phyloP scores from a whole-genome alignment of 2,329 filamentous ascomycete species.

The Aciculosporium take region DNA sequence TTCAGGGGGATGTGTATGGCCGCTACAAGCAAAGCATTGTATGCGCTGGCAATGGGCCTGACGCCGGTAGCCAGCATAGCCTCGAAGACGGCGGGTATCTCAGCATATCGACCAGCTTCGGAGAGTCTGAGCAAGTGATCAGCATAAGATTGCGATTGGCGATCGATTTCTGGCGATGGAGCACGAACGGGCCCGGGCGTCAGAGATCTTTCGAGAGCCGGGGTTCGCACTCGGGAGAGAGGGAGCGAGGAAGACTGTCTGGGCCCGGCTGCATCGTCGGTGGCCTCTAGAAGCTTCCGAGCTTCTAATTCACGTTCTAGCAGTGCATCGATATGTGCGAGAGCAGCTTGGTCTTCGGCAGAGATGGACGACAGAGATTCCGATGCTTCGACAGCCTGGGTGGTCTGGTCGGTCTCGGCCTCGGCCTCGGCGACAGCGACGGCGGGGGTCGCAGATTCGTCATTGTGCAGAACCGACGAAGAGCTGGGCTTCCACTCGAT shows the following conservation, averaged over 20 bases:
- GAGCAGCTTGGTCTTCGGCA: constrained; percentile 39
- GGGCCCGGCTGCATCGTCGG: constrained; percentile 24
- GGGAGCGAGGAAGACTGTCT: constrained; percentile 25
- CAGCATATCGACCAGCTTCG: constrained; percentile 57
- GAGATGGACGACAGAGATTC: constrained; percentile 25
- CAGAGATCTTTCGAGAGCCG: constrained; percentile 24
- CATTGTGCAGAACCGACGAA: constrained; percentile 43
- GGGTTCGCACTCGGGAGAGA: constrained; percentile 27
- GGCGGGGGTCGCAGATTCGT: constrained; percentile 30
- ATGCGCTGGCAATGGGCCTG: constrained; percentile 69
- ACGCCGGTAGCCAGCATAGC: constrained; percentile 72
- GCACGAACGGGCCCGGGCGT: constrained; percentile 37
- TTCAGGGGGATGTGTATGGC: constrained; percentile 70
- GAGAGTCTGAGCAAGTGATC: constrained; percentile 65
- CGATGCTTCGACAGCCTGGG: constrained; percentile 20
- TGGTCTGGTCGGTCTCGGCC: constrained; percentile 20
- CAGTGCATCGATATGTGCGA: constrained; percentile 75
- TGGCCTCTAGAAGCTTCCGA: constrained; percentile 30
- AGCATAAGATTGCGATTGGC: constrained; percentile 57
- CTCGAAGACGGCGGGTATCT: constrained; percentile 86
- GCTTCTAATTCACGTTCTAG: constrained; percentile 64
- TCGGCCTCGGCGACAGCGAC: constrained; percentile 19
- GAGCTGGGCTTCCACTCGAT: constrained; percentile 73
- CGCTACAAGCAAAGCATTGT: constrained; percentile 78
- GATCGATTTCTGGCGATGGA: constrained; percentile 46